These are phyloP conservation scores for Verbascum thapsus DNA, from an alignment of 257 asterid species.

Conservation along the genomic window DNA sequence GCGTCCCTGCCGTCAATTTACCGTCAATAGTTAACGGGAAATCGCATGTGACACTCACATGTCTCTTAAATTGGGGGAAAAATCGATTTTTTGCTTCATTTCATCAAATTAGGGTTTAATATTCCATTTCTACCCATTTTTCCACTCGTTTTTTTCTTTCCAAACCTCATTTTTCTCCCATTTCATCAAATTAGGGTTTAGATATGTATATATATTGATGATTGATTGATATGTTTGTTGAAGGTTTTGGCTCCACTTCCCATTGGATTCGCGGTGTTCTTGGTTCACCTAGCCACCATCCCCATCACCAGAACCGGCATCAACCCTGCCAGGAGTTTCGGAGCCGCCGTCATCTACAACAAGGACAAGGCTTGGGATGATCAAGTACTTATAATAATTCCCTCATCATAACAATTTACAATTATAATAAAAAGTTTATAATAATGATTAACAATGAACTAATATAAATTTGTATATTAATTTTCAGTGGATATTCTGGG, in stretches of 20 bases:
- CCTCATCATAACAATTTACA: background rate
- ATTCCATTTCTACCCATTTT: too few species aligned
- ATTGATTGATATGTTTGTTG: too few species aligned
- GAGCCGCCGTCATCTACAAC: constrained; percentile 68
- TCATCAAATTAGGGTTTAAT: too few species aligned
- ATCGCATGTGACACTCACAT: too few species aligned
- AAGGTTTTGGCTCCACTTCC: constrained; percentile 79
- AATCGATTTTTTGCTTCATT: too few species aligned
- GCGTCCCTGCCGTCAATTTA: too few species aligned
- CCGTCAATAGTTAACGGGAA: too few species aligned
- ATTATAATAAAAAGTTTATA: background rate
- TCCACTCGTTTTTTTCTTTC: too few species aligned
- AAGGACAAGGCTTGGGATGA: constrained; percentile 70
- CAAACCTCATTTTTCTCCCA: too few species aligned
- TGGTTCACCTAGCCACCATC: constrained; percentile 72
- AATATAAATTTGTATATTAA: background rate
- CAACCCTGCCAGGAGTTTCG: constrained; percentile 74
- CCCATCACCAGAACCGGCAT: constrained; percentile 74
- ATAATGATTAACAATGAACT: background rate
- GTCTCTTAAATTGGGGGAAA: too few species aligned
- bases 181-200: too few species aligned
- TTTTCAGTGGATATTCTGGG: constrained; percentile 64
- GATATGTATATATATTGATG: too few species aligned
- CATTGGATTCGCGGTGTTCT: constrained; percentile 66
- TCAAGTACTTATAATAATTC: constrained; percentile 56